Evolutionary conservation across 108 stramenopile genomes (phyloP).

Genomic region (Thalassiosira profunda): DNA sequence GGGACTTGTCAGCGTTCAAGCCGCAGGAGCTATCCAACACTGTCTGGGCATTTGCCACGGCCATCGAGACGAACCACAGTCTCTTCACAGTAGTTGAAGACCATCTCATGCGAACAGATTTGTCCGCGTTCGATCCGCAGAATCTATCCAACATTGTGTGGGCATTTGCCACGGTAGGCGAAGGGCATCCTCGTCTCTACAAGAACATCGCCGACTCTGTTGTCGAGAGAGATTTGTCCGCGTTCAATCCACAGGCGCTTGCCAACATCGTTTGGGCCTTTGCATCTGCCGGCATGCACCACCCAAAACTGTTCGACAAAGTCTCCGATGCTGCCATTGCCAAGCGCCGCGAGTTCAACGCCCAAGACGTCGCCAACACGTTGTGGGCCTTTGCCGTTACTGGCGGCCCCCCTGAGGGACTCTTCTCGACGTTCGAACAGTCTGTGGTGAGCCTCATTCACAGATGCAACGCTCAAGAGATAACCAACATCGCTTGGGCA

Average conservation of each 20-base stretch:
- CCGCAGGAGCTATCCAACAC: conserved; percentile 8
- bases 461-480: conserved; percentile 72
- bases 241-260: conserved; percentile 84
- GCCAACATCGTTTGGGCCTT: conserved; percentile 75
- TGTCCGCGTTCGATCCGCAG: no score
- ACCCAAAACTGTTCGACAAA: not conserved
- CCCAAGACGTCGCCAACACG: conserved; percentile 78
- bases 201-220: not conserved
- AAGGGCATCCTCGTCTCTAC: not conserved
- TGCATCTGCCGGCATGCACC: conserved; percentile 62
- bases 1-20: not conserved
- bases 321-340: not conserved
- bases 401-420: conserved; percentile 48
- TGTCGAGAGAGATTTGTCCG: no score
- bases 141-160: conserved; percentile 3
- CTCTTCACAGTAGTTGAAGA: conserved; percentile 6
- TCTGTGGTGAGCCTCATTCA: no score
- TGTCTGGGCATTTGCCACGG: conserved; percentile 24
- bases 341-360: not conserved
- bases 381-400: conserved; percentile 63
- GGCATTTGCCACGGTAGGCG: conserved; percentile 10
- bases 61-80: not conserved
- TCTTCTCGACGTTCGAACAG: conserved; percentile 54
- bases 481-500: conserved; percentile 82
- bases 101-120: not conserved